Evolutionary conservation across 805 yeast genomes (phyloP).

Genomic region (Candida koratica): DNA sequence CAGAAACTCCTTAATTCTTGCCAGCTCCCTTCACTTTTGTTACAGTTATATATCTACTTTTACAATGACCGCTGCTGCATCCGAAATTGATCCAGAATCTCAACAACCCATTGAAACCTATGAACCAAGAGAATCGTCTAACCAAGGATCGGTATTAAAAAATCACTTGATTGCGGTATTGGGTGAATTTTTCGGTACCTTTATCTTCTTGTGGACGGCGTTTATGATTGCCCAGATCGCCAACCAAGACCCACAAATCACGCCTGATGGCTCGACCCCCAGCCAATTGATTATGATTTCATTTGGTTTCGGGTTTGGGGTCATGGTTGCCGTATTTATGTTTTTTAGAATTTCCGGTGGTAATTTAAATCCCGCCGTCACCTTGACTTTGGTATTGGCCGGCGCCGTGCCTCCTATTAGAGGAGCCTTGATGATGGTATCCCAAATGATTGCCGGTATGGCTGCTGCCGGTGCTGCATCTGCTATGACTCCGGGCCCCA

Average conservation of each 20-base stretch:
- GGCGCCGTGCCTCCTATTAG: conserved; percentile 72
- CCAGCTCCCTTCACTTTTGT: not conserved
- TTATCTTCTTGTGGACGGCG: conserved; percentile 78
- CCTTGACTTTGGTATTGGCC: conserved; percentile 66
- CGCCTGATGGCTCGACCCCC: conserved; percentile 50
- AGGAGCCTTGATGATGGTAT: conserved; percentile 57
- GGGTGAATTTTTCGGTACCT: conserved; percentile 86
- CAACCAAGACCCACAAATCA: conserved; percentile 47
- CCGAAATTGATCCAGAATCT: conserved; percentile 25
- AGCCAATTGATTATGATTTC: conserved; percentile 73
- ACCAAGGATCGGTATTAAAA: conserved; percentile 20
- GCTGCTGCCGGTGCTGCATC: conserved; percentile 88
- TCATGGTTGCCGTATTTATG: conserved; percentile 66
- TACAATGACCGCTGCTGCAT: conserved; percentile 17
- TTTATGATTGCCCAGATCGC: conserved; percentile 81
- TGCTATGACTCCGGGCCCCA: conserved; percentile 79
- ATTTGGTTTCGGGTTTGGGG: conserved; percentile 83
- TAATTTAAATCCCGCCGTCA: conserved; percentile 86
- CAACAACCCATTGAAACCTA: conserved; percentile 25
- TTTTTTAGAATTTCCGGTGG: conserved; percentile 82
- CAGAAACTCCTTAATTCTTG: too few relatives aligned
- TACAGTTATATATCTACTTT: not conserved
- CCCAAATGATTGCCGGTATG: conserved; percentile 83
- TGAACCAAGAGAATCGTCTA: conserved; percentile 20
- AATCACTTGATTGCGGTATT: conserved; percentile 65